These are phyloP conservation scores for Lasiosphaeria hispida DNA, from an alignment of 495 filamentous ascomycete genomes.

Conservation along the genomic window DNA sequence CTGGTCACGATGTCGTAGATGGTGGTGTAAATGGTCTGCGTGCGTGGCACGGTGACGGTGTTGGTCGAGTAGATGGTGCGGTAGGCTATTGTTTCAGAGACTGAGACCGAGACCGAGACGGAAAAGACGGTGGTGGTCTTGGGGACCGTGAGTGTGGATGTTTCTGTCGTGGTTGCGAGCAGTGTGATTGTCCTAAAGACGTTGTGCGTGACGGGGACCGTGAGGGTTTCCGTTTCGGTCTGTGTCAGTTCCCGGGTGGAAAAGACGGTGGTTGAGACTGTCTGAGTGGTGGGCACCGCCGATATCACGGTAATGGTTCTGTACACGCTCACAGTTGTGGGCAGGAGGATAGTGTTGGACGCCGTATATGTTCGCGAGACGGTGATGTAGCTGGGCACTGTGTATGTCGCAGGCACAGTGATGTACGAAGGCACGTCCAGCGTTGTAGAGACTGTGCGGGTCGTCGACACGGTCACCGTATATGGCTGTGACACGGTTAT, in stretches of 20 bases:
- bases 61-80: constrained; percentile 1
- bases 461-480: too few species aligned
- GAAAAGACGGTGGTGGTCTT: not conserved
- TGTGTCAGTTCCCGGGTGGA: constrained; percentile 3
- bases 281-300: constrained; percentile 4
- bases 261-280: not conserved
- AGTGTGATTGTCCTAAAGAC: constrained; percentile 13
- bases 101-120: not conserved
- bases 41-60: not conserved
- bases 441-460: too few species aligned
- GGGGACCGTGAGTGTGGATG: not conserved
- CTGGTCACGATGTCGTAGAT: too few species aligned
- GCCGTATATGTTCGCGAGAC: too few species aligned
- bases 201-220: constrained; percentile 7
- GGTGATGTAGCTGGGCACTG: too few species aligned
- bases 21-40: too few species aligned
- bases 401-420: too few species aligned
- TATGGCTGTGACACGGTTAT: too few species aligned
- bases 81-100: not conserved
- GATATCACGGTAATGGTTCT: constrained; percentile 7
- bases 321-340: too few species aligned
- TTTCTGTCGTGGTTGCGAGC: not conserved
- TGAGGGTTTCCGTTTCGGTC: constrained; percentile 1
- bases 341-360: too few species aligned
- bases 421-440: too few species aligned